Base-by-base conservation (phyloP, 805 yeast species). In the Sungouiella thailandica region DNA sequence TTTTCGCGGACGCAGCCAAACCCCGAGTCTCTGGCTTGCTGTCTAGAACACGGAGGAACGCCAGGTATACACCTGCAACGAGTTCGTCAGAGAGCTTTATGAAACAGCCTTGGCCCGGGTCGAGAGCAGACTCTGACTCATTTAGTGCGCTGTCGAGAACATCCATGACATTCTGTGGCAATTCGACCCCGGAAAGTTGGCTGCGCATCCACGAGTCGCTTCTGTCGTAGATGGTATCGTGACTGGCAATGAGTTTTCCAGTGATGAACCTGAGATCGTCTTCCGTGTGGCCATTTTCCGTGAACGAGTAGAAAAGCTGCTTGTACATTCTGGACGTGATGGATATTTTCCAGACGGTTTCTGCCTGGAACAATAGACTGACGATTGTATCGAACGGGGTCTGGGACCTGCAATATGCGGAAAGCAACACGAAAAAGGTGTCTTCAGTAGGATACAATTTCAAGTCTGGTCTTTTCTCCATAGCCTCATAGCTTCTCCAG, bases 271-370 rank as follows among this genome's bases (percentile, higher is more conserved):
- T 40, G 11, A 46, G 39, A 13, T 44, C 36, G 10, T 28, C 33
- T 11, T 14, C 20, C 9, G 19, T 18, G 29, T 7, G 30, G 11
- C 19, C 23, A 24, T 11, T 15, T 10, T 9, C 22, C 11, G 31
- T n/a, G 19, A 55, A 47, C 24, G 40, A 33, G n/a, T 32, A 32
- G 32, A 54, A 52, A 4, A 60, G 31, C 9, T 28, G 31, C 17
- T 43, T 43, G 36, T 55, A 62, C n/a, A 51, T 42, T 20, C 55
- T 49, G 7, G 61, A 56, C n/a, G 65, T 55, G 8, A 57, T 34
- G 1, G 68, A 68, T 8, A 62, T 32, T n/a, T 40, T 40, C 28
- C 44, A 50, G n/a, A 36, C 29, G 5, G 31, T 27, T 17, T 53
- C 55, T 44, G 53, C 49, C 14, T 41, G 32, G 14, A 37, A 29